A percentile compares a stretch with the other conserved stretches of the same genome.
These are phyloP conservation scores for Catunica adiposa DNA, from an alignment of 2,329 filamentous ascomycete genomes.

Conservation along the genomic window DNA sequence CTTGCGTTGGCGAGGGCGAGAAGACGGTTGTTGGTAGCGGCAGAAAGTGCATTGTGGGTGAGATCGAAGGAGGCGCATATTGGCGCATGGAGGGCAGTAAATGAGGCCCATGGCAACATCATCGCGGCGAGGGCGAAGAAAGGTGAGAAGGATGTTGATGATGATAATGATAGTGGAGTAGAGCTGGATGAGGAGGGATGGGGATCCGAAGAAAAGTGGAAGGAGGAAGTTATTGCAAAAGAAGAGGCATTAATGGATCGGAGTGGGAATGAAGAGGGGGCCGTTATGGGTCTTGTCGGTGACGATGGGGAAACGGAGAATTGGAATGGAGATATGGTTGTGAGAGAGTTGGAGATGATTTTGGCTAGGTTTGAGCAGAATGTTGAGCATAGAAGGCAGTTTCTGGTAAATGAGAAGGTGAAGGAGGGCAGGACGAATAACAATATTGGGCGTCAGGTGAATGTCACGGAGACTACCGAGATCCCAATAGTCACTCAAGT, in stretches of 20 bases:
- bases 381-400: not conserved
- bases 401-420: no score
- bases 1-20: conserved; percentile 6
- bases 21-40: conserved; percentile 4
- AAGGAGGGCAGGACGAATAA: no score
- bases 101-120: conserved; percentile 1
- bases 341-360: conserved; percentile 1
- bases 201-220: not conserved
- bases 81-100: not conserved
- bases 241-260: no score
- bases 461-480: no score
- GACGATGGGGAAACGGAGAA: not conserved
- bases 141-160: not conserved
- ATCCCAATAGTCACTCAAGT: no score
- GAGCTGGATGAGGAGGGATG: not conserved
- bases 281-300: not conserved
- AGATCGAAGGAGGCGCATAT: conserved; percentile 8
- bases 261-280: not conserved
- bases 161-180: not conserved
- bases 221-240: not conserved
- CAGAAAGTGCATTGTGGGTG: conserved; percentile 8
- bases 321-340: conserved; percentile 2
- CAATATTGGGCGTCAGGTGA: no score
- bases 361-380: not conserved
- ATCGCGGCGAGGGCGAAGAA: not conserved